phyloP scores from a whole-genome alignment of 1,284 basidiomycete genomes.

The Grifola frondosa region DNA sequence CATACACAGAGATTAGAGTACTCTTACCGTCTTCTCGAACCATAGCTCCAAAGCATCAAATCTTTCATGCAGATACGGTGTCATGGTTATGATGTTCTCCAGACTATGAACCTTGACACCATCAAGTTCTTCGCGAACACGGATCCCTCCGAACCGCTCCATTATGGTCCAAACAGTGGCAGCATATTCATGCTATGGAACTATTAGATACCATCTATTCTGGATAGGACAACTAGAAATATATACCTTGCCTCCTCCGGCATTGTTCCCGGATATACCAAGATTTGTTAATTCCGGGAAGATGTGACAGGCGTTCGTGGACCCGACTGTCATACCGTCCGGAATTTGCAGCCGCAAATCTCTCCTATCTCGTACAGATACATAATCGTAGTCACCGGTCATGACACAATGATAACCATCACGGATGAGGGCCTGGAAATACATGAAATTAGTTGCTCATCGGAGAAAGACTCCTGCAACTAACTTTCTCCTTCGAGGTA shows the following conservation, averaged over 20 bases:
- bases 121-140: constrained; percentile 18
- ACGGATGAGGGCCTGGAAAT: constrained; percentile 27
- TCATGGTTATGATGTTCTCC: constrained; percentile 31
- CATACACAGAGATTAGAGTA: too few species aligned
- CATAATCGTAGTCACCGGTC: constrained; percentile 22
- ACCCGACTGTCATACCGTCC: not conserved
- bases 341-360: not conserved
- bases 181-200: constrained; percentile 10
- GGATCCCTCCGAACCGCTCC: constrained; percentile 14
- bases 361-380: not conserved
- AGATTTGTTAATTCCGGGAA: constrained; percentile 6
- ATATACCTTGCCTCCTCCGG: constrained; percentile 2
- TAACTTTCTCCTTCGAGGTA: constrained; percentile 5
- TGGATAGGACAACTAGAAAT: not conserved
- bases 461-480: too few species aligned
- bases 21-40: constrained; percentile 30
- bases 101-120: constrained; percentile 27
- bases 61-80: constrained; percentile 11
- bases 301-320: constrained; percentile 13
- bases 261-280: not conserved
- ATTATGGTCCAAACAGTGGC: constrained; percentile 17
- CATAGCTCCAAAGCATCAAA: constrained; percentile 30
- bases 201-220: not conserved
- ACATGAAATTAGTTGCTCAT: too few species aligned
- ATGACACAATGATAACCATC: constrained; percentile 30